phyloP scores from a whole-genome alignment of 352 stramenopile genomes.

The Chrysophaeum taylorii region DNA sequence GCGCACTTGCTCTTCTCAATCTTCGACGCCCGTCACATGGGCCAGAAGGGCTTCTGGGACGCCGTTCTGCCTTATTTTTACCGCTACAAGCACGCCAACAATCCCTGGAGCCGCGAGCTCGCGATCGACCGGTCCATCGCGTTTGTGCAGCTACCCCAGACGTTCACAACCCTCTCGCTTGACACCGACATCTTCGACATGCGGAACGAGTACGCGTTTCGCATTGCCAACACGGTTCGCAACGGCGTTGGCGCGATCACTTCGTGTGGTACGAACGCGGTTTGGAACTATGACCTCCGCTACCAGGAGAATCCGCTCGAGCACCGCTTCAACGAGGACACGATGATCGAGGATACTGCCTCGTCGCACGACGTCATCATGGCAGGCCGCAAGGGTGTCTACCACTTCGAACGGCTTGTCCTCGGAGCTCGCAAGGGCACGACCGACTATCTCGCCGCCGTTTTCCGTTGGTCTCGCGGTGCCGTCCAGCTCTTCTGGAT shows the following conservation, averaged over 20 bases:
- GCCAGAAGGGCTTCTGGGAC: neutral
- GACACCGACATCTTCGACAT: conserved; percentile 7
- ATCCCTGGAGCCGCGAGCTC: conserved; percentile 1
- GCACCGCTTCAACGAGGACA: conserved; percentile 12
- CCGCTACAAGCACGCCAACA: conserved; percentile 4
- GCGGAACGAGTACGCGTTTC: conserved; percentile 8
- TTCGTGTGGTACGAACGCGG: conserved; percentile 2
- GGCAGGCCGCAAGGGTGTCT: conserved; percentile 5
- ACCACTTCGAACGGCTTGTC: conserved; percentile 1
- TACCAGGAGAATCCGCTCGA: neutral
- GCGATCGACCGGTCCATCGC: neutral
- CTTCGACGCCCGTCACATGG: conserved; percentile 11
- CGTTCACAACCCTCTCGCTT: neutral
- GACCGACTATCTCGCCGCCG: conserved; percentile 6
- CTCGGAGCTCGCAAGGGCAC: conserved; percentile 4
- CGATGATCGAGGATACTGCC: conserved; percentile 13
- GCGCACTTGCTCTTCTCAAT: conserved; percentile 3
- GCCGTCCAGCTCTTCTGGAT: conserved; percentile 10
- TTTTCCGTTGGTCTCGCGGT: conserved; percentile 4
- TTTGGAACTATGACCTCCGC: conserved; percentile 3
- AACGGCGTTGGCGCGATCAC: conserved; percentile 11
- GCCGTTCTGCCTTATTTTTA: conserved; percentile 10
- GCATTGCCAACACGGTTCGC: conserved; percentile 7
- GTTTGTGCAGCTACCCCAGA: conserved; percentile 13
- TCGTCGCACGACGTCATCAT: conserved; percentile 12